These are phyloP conservation scores for Chrysoporthe puriensis DNA, from an alignment of 2,329 filamentous ascomycete genomes.

Conservation along the genomic window DNA sequence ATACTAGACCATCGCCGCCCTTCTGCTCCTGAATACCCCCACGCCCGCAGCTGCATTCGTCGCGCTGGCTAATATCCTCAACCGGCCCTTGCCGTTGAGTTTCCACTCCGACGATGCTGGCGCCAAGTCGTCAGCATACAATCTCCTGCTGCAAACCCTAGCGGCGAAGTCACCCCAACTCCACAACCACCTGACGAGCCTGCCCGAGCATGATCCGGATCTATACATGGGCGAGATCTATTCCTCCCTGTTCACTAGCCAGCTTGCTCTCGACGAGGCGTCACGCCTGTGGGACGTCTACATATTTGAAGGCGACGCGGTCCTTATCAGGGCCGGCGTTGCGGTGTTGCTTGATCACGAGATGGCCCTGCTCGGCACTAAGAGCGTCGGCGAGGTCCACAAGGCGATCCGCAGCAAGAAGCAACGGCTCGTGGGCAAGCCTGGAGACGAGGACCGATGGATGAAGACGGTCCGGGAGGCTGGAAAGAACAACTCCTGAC, in stretches of 20 bases:
- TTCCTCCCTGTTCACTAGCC: slow-evolving; percentile 64
- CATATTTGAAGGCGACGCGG: slow-evolving; percentile 77
- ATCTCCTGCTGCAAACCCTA: slow-evolving; percentile 69
- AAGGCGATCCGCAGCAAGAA: slow-evolving; percentile 41
- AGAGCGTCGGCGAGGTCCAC: slow-evolving; percentile 49
- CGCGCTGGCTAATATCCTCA: slow-evolving; percentile 75
- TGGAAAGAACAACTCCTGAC: slow-evolving; percentile 37
- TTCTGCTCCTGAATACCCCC: slow-evolving; percentile 73
- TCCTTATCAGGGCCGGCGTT: slow-evolving; percentile 72
- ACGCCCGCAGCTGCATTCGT: slow-evolving; percentile 68
- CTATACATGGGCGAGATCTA: slow-evolving; percentile 65
- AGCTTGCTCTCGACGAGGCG: slow-evolving; percentile 70
- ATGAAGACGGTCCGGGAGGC: slow-evolving; percentile 45
- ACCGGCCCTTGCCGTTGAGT: slow-evolving; percentile 73
- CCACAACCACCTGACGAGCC: slow-evolving; percentile 63
- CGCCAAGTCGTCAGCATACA: slow-evolving; percentile 71
- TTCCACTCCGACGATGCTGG: slow-evolving; percentile 73
- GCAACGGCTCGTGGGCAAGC: slow-evolving; percentile 43
- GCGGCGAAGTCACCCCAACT: slow-evolving; percentile 66
- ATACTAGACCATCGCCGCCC: slow-evolving; percentile 68
- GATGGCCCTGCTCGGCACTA: slow-evolving; percentile 53
- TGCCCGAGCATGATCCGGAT: slow-evolving; percentile 52
- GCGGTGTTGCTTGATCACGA: slow-evolving; percentile 64
- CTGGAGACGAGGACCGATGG: slow-evolving; percentile 54
- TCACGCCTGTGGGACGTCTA: slow-evolving; percentile 81